Conservation (phyloP, 1,139 yeast genomes). For the Sugiyamaella sp. region DNA sequence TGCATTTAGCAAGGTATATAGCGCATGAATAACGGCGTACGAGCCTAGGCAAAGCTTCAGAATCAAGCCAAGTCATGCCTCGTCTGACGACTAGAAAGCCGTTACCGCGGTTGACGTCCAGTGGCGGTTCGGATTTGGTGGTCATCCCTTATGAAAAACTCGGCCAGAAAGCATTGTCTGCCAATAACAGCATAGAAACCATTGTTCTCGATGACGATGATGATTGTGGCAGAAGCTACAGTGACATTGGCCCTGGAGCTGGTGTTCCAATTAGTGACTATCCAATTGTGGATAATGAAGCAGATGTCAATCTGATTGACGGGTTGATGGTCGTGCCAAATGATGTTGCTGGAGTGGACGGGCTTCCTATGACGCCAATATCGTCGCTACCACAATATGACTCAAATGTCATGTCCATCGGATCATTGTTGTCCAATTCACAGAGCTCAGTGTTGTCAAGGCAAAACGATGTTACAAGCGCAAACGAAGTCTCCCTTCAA, state of each 20-base stretch:
- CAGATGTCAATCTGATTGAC: slow-evolving; percentile 3
- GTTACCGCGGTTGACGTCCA: slow-evolving; percentile 7
- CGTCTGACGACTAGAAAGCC: background rate
- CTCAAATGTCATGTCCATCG: background rate
- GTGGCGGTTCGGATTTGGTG: slow-evolving; percentile 3
- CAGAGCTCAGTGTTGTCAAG: background rate
- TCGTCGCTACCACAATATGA: background rate
- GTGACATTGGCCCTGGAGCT: background rate
- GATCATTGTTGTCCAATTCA: background rate
- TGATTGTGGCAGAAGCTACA: background rate
- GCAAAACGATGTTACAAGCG: too few species aligned
- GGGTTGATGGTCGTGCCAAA: background rate
- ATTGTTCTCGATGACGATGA: slow-evolving; percentile 7
- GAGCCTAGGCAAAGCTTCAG: too few species aligned
- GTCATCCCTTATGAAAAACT: background rate
- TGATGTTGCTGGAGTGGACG: background rate
- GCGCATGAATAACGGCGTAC: too few species aligned
- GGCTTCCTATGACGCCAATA: background rate
- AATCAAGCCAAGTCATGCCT: too few species aligned
- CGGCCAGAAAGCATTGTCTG: background rate
- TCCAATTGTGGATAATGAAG: background rate
- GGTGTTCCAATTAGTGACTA: background rate
- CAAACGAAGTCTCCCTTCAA: too few species aligned
- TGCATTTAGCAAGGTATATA: too few species aligned
- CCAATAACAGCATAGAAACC: background rate